Percentiles rank a stretch among this genome's conserved stretches.
These are phyloP conservation scores for Glarea lozoyensis DNA, from an alignment of 495 filamentous ascomycete species.

Conservation along the genomic window DNA sequence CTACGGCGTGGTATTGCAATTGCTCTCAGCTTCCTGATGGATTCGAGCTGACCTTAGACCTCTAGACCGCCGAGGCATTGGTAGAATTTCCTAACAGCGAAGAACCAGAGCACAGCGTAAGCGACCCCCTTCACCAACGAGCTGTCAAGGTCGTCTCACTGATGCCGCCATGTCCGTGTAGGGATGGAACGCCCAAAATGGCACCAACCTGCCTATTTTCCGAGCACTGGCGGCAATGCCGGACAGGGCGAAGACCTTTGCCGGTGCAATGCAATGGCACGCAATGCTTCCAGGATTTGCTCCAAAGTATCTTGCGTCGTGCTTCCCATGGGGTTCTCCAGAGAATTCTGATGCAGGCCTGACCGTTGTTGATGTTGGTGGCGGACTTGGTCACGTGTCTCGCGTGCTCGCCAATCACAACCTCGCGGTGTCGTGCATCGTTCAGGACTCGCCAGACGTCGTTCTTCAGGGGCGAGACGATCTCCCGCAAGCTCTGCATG, in stretches of 20 bases:
- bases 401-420: conserved; percentile 37
- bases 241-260: conserved; percentile 34
- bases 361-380: conserved; percentile 47
- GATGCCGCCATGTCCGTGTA: too few relatives aligned
- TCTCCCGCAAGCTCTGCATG: too few relatives aligned
- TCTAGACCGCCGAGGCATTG: conserved; percentile 25
- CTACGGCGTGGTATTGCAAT: too few relatives aligned
- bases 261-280: conserved; percentile 43
- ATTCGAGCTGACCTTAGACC: too few relatives aligned
- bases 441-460: conserved; percentile 44
- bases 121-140: too few relatives aligned
- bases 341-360: conserved; percentile 29
- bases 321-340: conserved; percentile 34
- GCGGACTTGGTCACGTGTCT: conserved; percentile 44
- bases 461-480: conserved; percentile 35
- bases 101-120: too few relatives aligned
- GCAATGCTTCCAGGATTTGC: conserved; percentile 37
- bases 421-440: conserved; percentile 39
- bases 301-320: conserved; percentile 38
- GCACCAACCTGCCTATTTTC: conserved; percentile 42
- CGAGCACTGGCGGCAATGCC: conserved; percentile 36
- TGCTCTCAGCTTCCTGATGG: too few relatives aligned
- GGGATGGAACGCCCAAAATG: too few relatives aligned
- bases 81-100: conserved; percentile 24
- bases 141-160: too few relatives aligned